A percentile compares a stretch with the other conserved stretches of the same genome.
phyloP scores from a whole-genome alignment of 768 basidiomycete species.

The Boletus speciosus region DNA sequence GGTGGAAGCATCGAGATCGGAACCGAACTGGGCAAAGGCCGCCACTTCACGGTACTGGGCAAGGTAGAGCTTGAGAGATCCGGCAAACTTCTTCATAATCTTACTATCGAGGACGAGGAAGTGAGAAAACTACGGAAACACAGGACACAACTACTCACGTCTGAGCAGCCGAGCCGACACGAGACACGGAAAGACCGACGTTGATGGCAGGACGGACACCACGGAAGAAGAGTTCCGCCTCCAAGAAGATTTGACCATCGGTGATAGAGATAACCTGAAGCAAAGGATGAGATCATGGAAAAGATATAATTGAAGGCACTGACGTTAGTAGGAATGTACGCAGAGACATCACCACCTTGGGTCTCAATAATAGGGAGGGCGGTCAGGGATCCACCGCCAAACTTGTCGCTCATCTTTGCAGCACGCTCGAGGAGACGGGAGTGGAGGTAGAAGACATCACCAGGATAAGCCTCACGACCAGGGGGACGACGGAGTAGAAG shows the following conservation, averaged over 20 bases:
- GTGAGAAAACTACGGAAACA: background rate
- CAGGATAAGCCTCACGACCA: conserved; percentile 99
- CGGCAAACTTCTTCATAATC: conserved; percentile 99
- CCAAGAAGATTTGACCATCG: conserved; percentile 99
- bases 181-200: conserved; percentile 99
- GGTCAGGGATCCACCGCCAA: conserved; percentile 97
- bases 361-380: conserved; percentile 99
- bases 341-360: conserved; percentile 99
- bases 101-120: conserved; percentile 47
- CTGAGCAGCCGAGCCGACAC: conserved; percentile 99
- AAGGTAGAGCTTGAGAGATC: conserved; percentile 99
- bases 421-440: conserved; percentile 99
- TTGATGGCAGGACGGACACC: conserved; percentile 99
- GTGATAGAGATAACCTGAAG: conserved; percentile 97
- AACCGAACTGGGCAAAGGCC: conserved; percentile 99
- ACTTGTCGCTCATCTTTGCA: conserved; percentile 99
- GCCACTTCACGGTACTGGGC: conserved; percentile 99
- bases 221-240: conserved; percentile 99
- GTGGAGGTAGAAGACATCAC: conserved; percentile 99
- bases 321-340: conserved; percentile 94
- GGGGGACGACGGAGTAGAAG: conserved; percentile 99
- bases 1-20: conserved; percentile 98
- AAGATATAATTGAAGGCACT: conserved; percentile 20
- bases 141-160: conserved; percentile 58
- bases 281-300: background rate